Evolutionary conservation across 2,329 filamentous ascomycete species (phyloP).

Genomic region (Pseudogymnoascus pannorum): DNA sequence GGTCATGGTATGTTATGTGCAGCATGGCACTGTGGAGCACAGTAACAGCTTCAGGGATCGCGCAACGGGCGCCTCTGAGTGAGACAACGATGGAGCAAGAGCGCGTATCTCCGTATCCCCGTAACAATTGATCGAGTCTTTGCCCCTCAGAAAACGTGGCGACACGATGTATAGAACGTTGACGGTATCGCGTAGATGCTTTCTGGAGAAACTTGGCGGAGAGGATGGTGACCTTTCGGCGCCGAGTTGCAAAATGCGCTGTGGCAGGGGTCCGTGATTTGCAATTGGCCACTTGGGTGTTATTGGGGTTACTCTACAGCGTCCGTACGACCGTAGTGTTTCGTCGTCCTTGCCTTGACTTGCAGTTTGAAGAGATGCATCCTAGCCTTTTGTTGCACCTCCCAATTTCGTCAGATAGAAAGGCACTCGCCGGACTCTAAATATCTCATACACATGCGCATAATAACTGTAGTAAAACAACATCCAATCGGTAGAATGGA

Average conservation of each 20-base stretch:
- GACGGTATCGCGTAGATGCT: constrained; percentile 36
- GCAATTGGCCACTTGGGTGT: not conserved
- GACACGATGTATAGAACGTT: constrained; percentile 6
- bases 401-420: constrained; percentile 2
- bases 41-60: not conserved
- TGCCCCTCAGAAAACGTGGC: not conserved
- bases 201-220: constrained; percentile 38
- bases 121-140: constrained; percentile 2
- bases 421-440: not conserved
- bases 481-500: not conserved
- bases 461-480: not conserved
- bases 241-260: not conserved
- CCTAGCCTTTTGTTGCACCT: constrained; percentile 21
- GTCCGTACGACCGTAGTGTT: constrained; percentile 12
- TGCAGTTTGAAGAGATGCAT: constrained; percentile 28
- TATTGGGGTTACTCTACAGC: constrained; percentile 7
- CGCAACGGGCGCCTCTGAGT: not conserved
- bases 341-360: constrained; percentile 15
- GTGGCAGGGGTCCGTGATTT: not conserved
- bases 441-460: constrained; percentile 6
- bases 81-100: constrained; percentile 1
- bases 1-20: constrained; percentile 1
- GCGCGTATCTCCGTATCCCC: constrained; percentile 6
- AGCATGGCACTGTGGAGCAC: not conserved
- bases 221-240: constrained; percentile 13